These are phyloP conservation scores for Solanum lycopersicoides DNA, from an alignment of 257 asterid genomes.

Conservation along the genomic window DNA sequence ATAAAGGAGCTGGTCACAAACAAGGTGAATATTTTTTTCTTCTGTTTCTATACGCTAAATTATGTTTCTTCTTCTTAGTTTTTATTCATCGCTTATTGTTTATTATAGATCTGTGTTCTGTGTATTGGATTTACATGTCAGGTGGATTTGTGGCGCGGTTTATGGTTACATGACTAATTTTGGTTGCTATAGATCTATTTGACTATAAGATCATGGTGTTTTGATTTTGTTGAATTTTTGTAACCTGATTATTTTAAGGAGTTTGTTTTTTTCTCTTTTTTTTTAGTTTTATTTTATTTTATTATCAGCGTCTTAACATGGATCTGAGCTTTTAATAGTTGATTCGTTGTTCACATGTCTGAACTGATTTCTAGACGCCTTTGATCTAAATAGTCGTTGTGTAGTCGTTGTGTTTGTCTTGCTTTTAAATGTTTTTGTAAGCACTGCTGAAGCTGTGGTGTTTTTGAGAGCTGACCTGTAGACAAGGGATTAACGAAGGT, in stretches of 20 bases:
- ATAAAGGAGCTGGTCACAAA: constrained; percentile 90
- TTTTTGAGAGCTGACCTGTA: neutral
- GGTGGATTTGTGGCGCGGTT: neutral
- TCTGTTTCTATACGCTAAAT: neutral
- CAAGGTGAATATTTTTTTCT: constrained; percentile 36
- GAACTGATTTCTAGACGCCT: neutral
- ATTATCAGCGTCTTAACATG: neutral
- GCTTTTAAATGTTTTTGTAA: neutral
- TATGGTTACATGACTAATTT: neutral
- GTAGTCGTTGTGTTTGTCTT: neutral
- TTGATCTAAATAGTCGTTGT: neutral
- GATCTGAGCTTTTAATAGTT: neutral
- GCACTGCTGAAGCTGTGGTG: neutral
- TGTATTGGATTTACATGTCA: neutral
- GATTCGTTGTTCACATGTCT: neutral
- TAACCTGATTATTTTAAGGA: neutral
- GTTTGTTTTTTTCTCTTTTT: too few species aligned
- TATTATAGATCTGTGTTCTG: neutral
- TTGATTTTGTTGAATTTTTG: neutral
- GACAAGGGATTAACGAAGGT: neutral
- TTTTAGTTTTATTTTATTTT: neutral
- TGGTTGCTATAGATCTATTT: neutral
- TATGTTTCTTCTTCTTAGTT: too few species aligned
- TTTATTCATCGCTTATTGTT: neutral
- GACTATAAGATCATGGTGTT: neutral